A percentile compares a stretch with the other conserved stretches of the same genome.
phyloP scores from a whole-genome alignment of 2,329 filamentous ascomycete species.

The Sporothrix mexicana region DNA sequence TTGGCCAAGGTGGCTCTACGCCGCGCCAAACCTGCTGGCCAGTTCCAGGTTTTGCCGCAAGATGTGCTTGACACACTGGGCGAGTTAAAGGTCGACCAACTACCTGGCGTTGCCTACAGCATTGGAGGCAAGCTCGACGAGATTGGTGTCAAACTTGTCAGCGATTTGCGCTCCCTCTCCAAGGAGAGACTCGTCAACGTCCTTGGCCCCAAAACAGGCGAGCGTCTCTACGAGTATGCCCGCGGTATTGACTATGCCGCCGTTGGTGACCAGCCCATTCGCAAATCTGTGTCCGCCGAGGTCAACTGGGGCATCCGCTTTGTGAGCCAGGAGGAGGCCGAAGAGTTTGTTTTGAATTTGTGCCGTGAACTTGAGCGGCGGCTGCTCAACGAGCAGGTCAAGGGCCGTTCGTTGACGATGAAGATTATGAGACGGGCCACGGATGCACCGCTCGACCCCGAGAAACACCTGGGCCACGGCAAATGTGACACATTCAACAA shows the following conservation, averaged over 20 bases:
- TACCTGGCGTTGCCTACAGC: slow-evolving; percentile 92
- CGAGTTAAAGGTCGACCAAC: slow-evolving; percentile 74
- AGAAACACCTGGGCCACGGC: slow-evolving; percentile 92
- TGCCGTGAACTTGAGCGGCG: slow-evolving; percentile 84
- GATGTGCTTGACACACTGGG: slow-evolving; percentile 78
- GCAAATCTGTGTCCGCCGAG: slow-evolving; percentile 96
- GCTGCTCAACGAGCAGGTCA: slow-evolving; percentile 81
- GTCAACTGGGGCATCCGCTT: slow-evolving; percentile 99
- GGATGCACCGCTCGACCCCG: slow-evolving; percentile 87
- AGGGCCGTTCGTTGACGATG: slow-evolving; percentile 85
- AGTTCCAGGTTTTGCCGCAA: slow-evolving; percentile 85
- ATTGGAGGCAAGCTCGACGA: slow-evolving; percentile 88
- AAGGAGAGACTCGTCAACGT: slow-evolving; percentile 75
- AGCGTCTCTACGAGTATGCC: slow-evolving; percentile 88
- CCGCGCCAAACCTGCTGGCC: slow-evolving; percentile 92
- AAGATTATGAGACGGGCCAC: slow-evolving; percentile 90
- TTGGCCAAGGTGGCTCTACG: slow-evolving; percentile 89
- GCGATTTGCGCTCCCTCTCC: slow-evolving; percentile 77
- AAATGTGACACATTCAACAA: slow-evolving; percentile 96
- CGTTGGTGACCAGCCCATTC: slow-evolving; percentile 81
- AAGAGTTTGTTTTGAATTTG: slow-evolving; percentile 86
- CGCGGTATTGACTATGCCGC: slow-evolving; percentile 85
- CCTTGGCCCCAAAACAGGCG: slow-evolving; percentile 90
- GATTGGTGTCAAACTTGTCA: slow-evolving; percentile 79
- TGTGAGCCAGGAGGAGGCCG: slow-evolving; percentile 86